A percentile compares a stretch with the other conserved stretches of the same genome.
These are phyloP conservation scores for Carpinus viminea DNA, from an alignment of 306 rosid species.

Conservation along the genomic window DNA sequence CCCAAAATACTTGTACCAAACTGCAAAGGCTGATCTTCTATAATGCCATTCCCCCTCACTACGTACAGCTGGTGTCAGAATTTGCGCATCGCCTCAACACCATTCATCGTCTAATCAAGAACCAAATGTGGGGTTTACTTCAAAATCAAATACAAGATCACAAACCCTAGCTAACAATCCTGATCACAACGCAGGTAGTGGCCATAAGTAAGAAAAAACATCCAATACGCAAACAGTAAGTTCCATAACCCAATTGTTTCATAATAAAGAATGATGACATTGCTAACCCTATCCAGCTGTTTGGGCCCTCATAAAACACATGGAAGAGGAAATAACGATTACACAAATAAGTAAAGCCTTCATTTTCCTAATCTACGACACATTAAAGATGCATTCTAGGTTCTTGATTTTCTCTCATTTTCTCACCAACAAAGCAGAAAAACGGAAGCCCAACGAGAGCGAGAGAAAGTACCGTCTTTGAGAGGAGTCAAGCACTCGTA, in stretches of 20 bases:
- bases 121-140: neutral
- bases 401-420: neutral
- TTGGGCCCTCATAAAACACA: neutral
- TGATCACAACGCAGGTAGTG: neutral
- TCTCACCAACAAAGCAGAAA: neutral
- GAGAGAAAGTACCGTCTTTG: slow-evolving; percentile 52
- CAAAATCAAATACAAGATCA: neutral
- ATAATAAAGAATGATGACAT: neutral
- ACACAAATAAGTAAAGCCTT: neutral
- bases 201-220: neutral
- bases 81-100: neutral
- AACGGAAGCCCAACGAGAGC: neutral
- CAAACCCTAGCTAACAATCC: neutral
- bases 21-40: neutral
- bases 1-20: neutral
- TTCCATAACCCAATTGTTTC: neutral
- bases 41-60: neutral
- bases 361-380: neutral
- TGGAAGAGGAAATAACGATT: neutral
- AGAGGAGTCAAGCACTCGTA: slow-evolving; percentile 79
- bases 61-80: neutral
- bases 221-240: neutral
- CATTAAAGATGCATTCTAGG: neutral
- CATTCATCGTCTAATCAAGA: neutral
- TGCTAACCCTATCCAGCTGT: neutral